These are phyloP conservation scores for Tinospora cordifolia DNA, from an alignment of 164 flowering plant genomes.

Conservation along the genomic window DNA sequence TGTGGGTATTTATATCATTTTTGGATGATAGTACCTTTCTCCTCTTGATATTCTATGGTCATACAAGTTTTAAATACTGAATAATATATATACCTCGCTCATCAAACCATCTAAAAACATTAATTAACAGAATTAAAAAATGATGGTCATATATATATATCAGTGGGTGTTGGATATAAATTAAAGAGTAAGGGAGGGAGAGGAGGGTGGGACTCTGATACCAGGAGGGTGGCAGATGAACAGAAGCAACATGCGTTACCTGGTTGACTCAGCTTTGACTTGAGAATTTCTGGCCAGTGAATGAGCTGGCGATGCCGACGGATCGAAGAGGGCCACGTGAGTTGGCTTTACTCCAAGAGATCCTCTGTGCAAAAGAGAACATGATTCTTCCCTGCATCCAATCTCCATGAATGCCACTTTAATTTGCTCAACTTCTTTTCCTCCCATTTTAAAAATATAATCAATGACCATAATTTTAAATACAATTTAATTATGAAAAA, in stretches of 20 bases:
- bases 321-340: not conserved
- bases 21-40: too few species aligned
- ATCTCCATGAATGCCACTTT: not conserved
- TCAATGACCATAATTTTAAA: too few species aligned
- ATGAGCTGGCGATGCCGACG: not conserved
- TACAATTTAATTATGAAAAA: too few species aligned
- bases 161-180: not conserved
- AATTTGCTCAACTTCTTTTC: not conserved
- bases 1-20: too few species aligned
- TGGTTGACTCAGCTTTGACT: constrained; percentile 1
- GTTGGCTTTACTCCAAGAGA: not conserved
- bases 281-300: not conserved
- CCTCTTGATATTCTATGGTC: too few species aligned
- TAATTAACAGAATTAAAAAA: not conserved
- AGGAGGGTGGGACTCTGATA: not conserved
- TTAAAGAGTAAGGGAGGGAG: not conserved
- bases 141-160: not conserved
- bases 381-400: not conserved
- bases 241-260: not conserved
- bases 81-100: too few species aligned
- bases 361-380: not conserved
- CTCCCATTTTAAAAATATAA: too few species aligned
- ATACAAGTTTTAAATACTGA: too few species aligned
- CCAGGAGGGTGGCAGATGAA: not conserved
- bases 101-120: not conserved